Evolutionary conservation across 139 green algal genomes (phyloP).

Genomic region (Chlamydomonas incerta): DNA sequence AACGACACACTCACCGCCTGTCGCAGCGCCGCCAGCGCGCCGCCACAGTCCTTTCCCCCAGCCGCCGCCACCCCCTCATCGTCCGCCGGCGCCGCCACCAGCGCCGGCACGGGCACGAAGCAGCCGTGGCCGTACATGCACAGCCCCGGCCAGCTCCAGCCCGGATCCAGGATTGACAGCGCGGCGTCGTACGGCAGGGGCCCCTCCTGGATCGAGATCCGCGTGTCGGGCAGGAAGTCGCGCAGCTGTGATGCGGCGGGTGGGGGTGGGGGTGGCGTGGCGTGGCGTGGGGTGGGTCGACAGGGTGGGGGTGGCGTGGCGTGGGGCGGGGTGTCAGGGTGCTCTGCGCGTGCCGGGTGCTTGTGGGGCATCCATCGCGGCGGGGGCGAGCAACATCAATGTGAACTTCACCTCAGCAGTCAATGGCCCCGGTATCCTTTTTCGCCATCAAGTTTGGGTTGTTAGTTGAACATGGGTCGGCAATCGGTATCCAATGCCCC

Average conservation of each 20-base stretch:
- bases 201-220: constrained; percentile 16
- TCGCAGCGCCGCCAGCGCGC: no score
- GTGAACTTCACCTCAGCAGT: no score
- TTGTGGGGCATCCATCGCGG: no score
- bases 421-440: no score
- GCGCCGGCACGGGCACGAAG: not conserved
- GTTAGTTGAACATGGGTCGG: no score
- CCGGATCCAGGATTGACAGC: constrained; percentile 14
- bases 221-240: not conserved
- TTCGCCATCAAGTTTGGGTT: no score
- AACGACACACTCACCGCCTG: no score
- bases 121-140: constrained; percentile 33
- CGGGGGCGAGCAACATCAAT: no score
- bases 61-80: not conserved
- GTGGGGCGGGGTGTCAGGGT: not conserved
- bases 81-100: not conserved
- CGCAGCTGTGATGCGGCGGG: not conserved
- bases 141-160: constrained; percentile 22
- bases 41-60: not conserved
- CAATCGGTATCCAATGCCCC: no score
- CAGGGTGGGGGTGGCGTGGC: not conserved
- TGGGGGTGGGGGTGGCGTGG: no score
- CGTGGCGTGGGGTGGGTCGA: no score
- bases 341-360: no score
- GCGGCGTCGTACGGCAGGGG: constrained; percentile 4